Evolutionary conservation across 345 rosid genomes (phyloP).

Genomic region (Eucalyptus marginata): DNA sequence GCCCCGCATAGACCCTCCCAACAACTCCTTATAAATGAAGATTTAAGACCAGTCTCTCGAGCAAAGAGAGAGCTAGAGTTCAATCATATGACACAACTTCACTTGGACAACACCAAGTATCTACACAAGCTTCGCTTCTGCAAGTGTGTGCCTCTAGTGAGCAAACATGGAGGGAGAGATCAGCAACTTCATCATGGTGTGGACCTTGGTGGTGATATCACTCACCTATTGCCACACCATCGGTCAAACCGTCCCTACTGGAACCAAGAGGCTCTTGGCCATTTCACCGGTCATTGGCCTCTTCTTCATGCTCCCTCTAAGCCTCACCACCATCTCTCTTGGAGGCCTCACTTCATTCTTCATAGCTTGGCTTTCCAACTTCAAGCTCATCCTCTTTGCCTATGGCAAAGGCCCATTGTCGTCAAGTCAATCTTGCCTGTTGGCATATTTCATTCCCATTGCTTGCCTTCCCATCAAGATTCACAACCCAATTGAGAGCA

Average conservation of each 20-base stretch:
- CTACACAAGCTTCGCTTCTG: background rate
- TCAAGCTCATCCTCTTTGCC: constrained; percentile 22
- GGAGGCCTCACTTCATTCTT: constrained; percentile 6
- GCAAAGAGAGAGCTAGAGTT: background rate
- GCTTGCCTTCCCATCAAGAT: constrained; percentile 55
- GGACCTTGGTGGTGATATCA: background rate
- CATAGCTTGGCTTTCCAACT: constrained; percentile 6
- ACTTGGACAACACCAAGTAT: background rate
- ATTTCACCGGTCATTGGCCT: constrained; percentile 5
- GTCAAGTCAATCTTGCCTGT: constrained; percentile 9
- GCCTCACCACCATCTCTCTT: constrained; percentile 1
- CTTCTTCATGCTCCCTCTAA: constrained; percentile 13
- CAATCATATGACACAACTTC: background rate
- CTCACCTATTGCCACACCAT: constrained; percentile 5
- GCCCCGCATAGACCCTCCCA: background rate
- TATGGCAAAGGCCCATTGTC: constrained; percentile 9
- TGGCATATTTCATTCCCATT: constrained; percentile 26
- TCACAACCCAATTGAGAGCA: background rate
- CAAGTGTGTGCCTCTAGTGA: background rate
- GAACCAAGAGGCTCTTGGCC: constrained; percentile 1
- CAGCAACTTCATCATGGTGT: constrained; percentile 1
- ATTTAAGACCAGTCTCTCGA: background rate
- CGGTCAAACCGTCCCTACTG: background rate
- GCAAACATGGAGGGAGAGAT: background rate
- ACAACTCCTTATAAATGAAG: background rate